Base-by-base conservation (phyloP, 306 rosid species). In the Medicago arabica region DNA sequence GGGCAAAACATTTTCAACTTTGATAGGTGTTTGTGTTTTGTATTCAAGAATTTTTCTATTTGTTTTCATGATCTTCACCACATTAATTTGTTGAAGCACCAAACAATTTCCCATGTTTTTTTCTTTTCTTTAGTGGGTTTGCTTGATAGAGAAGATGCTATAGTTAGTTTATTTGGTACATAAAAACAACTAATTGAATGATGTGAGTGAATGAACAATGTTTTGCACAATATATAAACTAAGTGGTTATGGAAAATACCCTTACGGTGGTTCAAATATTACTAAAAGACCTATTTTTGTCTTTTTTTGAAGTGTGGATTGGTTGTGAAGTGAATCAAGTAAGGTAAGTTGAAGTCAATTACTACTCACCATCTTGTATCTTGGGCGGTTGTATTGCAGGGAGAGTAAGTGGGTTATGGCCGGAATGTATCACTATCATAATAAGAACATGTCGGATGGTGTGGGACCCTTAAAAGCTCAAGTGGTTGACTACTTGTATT, bases 31-130 rank as follows among this genome's bases (percentile, higher is more conserved):
- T 75, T 84, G 89, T 74, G 88, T 65, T 75, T 84, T 86, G 89
- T 92, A 95, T 77, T 87, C 95, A 1, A 95, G 85, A 53, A 90
- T 60, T 83, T 90, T 88, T 36, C 97, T 92, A 75, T 95, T 97
- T 8, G 89, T 62, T 83, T 86, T 90, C 93, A 88, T 82, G 70
- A 95, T 72, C 83, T 78, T 92, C 47, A 88, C 88, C 9, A 84
- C 53, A 8, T 88, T 31, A 61, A 31, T 83, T 40, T 82, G 69
- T 67, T 83, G 88, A 62, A 81, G 23, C 72, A 82, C 90, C 78
- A 95, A 68, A 79, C 96, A 89, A 62, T 95, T 95, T 18, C 99
- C 99, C 99, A 94, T 34, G 38, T 93, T 73, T 67, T 57, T 67
- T 57, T 62, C 63, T 46, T 75, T 44, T 19, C 11, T 51, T 15